Evolutionary conservation across 2,329 filamentous ascomycete genomes (phyloP).

Genomic region (Phyllosticta ampelicida): DNA sequence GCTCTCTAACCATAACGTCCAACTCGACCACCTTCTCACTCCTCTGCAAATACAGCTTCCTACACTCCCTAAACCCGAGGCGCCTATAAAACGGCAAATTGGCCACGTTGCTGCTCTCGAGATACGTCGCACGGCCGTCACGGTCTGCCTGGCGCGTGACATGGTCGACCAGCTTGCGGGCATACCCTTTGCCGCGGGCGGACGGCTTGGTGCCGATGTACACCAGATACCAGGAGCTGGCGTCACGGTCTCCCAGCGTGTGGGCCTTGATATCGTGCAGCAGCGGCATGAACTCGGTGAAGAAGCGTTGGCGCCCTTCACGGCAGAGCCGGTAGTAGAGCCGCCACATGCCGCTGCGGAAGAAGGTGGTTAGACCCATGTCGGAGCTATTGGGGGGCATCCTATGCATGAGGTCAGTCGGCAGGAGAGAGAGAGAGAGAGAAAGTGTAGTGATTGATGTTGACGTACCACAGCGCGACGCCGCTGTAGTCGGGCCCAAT

Average conservation of each 20-base stretch:
- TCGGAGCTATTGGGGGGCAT: slow-evolving; percentile 64
- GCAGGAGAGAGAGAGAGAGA: too few species aligned
- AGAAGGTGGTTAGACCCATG: slow-evolving; percentile 60
- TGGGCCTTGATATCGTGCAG: slow-evolving; percentile 61
- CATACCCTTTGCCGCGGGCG: slow-evolving; percentile 62
- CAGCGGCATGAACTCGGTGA: slow-evolving; percentile 63
- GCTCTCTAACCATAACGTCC: slow-evolving; percentile 76
- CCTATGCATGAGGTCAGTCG: slow-evolving; percentile 36
- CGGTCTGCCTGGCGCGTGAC: slow-evolving; percentile 56
- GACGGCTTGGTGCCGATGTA: slow-evolving; percentile 68
- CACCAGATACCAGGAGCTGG: slow-evolving; percentile 68
- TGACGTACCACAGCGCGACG: slow-evolving; percentile 64
- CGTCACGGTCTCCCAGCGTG: slow-evolving; percentile 56
- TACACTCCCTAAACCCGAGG: slow-evolving; percentile 59
- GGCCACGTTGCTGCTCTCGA: slow-evolving; percentile 61
- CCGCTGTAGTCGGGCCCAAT: slow-evolving; percentile 67
- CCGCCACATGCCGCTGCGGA: slow-evolving; percentile 69
- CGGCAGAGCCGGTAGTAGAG: slow-evolving; percentile 62
- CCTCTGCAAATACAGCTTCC: slow-evolving; percentile 52
- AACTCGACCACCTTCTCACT: slow-evolving; percentile 47
- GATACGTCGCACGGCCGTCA: slow-evolving; percentile 59
- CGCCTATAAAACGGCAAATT: slow-evolving; percentile 65
- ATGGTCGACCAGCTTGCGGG: slow-evolving; percentile 57
- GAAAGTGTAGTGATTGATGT: too few species aligned
- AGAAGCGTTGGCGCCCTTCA: slow-evolving; percentile 66